Evolutionary conservation across 495 filamentous ascomycete species (phyloP).

Genomic region (Penicillium odoratum): DNA sequence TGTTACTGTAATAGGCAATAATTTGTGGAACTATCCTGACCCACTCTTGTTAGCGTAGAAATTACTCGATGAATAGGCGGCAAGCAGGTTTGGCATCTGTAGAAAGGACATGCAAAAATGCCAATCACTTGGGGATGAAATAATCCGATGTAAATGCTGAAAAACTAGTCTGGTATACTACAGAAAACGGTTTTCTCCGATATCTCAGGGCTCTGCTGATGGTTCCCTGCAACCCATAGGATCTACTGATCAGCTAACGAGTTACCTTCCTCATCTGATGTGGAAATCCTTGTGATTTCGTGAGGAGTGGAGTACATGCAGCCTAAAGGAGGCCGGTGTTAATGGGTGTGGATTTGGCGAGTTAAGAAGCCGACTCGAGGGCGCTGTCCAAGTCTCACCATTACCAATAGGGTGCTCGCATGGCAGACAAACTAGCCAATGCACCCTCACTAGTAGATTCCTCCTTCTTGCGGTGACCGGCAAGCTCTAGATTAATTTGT

Average conservation of each 20-base stretch:
- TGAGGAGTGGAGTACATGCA: slow-evolving; percentile 6
- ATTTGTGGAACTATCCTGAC: not conserved
- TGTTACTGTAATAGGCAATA: no score
- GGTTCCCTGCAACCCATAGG: not conserved
- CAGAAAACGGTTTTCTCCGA: not conserved
- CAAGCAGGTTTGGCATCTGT: no score
- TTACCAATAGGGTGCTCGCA: slow-evolving; percentile 72
- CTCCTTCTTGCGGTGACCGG: slow-evolving; percentile 76
- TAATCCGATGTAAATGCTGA: not conserved
- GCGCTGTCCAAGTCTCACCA: not conserved
- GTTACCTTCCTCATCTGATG: slow-evolving; percentile 20
- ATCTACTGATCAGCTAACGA: slow-evolving; percentile 22
- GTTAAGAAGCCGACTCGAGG: not conserved
- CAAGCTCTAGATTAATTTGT: slow-evolving; percentile 83
- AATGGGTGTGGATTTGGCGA: slow-evolving; percentile 9
- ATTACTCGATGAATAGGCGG: no score
- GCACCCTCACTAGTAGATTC: slow-evolving; percentile 54
- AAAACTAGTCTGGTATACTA: not conserved
- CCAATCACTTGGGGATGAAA: not conserved
- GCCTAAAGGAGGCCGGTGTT: slow-evolving; percentile 7
- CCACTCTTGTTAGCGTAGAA: not conserved
- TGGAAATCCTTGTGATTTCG: not conserved
- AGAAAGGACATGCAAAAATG: not conserved
- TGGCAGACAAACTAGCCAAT: slow-evolving; percentile 62
- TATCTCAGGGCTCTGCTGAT: not conserved